Evolutionary conservation across 352 stramenopile species (phyloP), one percentile per base, ranked within the genome.

Genomic region (Pythium sukuiense): DNA sequence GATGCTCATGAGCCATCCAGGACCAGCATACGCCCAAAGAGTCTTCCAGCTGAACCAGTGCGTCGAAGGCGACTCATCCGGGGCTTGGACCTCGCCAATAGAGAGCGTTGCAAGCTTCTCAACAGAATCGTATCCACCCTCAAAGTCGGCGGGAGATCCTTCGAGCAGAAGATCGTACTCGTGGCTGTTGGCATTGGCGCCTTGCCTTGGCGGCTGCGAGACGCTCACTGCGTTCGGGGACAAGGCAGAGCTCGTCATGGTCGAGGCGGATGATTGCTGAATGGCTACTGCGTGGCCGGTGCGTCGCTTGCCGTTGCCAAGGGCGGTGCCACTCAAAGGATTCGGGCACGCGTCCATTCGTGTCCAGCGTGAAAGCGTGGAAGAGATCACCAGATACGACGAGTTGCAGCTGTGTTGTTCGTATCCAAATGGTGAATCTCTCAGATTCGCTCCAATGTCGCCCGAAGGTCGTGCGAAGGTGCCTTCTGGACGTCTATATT

Each of bases 1-100:
- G 52, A 98, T 97, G 70, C 87, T 97, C 87, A 98, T 97, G 75
- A 97, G 85, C 84, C 85, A 96, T 0, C 88, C 89, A 0, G 87
- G 87, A 11, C 88, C 88, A 2, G 88, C 80, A 58, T 95, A 96
- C 43, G 76, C 82, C 88, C 88, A 96, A 24, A 96, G 61, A 27
- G 83, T 90, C 49, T 71, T 37, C 87, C 87, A 93, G 53, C 80
- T 92, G 68, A 73, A 72, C 60, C 53, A 24, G 0, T 24, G 67
- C 1, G 63, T 74, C 16, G 69, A 71, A 2, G 72, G 55, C 20
- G 61, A 73, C 63, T 89, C 81, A 43, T 88, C 79, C 2, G 81
- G 80, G 12, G 80, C 61, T 55, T 78, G 56, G 7, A 90, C 67
- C 54, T 89, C 83, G 45, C 80, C 80, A 12, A 84, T 63, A 1